Conservation (phyloP, 805 yeast species). For the Wickerhamomyces alni region DNA sequence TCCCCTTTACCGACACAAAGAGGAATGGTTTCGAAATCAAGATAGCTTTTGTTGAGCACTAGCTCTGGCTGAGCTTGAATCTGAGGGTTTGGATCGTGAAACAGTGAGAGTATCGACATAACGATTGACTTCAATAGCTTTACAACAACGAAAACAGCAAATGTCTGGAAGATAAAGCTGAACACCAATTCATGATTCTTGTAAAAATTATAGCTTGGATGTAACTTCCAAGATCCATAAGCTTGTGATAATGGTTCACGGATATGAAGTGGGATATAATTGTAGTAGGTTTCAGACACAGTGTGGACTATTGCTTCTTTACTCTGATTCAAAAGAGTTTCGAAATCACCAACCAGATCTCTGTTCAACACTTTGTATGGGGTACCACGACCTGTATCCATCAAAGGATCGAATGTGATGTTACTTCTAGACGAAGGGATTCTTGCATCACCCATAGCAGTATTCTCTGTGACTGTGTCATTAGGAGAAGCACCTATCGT, state of each 20-base stretch:
- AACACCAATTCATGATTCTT: neutral
- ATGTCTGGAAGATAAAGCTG: neutral
- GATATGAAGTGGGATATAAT: neutral
- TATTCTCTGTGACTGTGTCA: too few relatives aligned
- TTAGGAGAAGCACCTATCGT: neutral
- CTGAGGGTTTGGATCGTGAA: neutral
- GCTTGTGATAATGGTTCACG: neutral
- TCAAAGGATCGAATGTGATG: neutral
- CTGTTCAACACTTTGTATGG: neutral
- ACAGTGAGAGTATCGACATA: neutral
- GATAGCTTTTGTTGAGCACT: neutral
- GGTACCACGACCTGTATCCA: neutral
- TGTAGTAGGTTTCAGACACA: neutral
- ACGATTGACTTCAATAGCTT: neutral
- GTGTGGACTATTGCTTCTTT: neutral
- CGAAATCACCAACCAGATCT: neutral
- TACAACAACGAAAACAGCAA: neutral
- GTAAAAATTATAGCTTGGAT: neutral
- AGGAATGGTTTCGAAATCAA: constrained; percentile 4
- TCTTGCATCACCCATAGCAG: too few relatives aligned
- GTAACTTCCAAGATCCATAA: neutral
- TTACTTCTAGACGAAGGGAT: too few relatives aligned
- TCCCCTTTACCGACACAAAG: constrained; percentile 6
- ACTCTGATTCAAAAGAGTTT: neutral
- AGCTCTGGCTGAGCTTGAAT: too few relatives aligned